Percentiles rank a stretch among this genome's conserved stretches.
Evolutionary conservation across 2,329 filamentous ascomycete species (phyloP).

Genomic region (Alternaria novae-zelandiae): DNA sequence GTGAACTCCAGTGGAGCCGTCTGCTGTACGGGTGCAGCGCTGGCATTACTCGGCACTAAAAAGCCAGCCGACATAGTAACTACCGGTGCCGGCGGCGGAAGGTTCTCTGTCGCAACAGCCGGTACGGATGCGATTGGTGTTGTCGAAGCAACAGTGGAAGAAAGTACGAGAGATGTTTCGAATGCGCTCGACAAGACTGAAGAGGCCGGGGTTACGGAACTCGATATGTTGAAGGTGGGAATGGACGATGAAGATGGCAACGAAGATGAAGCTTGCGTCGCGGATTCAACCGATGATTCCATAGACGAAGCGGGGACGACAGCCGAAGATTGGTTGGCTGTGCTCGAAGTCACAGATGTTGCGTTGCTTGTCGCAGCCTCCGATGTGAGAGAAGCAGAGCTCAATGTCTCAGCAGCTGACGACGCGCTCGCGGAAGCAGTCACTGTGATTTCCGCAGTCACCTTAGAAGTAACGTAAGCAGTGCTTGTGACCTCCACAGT

Average conservation of each 20-base stretch:
- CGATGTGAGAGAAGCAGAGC: neutral
- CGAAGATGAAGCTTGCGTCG: neutral
- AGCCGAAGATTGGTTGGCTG: neutral
- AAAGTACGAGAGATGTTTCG: neutral
- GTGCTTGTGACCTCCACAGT: neutral
- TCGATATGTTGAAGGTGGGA: neutral
- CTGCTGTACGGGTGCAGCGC: neutral
- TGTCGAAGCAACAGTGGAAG: neutral
- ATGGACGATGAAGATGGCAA: neutral
- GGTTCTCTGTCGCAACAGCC: neutral
- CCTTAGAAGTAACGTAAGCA: neutral
- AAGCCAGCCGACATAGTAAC: slow-evolving; percentile 7
- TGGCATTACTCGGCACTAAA: slow-evolving; percentile 5
- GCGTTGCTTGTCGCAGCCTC: neutral
- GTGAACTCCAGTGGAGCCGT: slow-evolving; percentile 3
- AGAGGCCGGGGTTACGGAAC: neutral
- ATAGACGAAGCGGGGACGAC: neutral
- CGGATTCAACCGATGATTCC: neutral
- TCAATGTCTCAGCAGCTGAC: neutral
- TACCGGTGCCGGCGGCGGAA: slow-evolving; percentile 1
- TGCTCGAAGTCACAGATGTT: neutral
- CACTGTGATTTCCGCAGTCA: neutral
- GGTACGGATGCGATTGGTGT: neutral
- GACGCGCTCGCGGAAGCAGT: neutral
- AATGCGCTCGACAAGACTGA: neutral